A percentile compares a stretch with the other conserved stretches of the same genome.
phyloP scores from a whole-genome alignment of 495 filamentous ascomycete species.

The Penicillium desertorum region DNA sequence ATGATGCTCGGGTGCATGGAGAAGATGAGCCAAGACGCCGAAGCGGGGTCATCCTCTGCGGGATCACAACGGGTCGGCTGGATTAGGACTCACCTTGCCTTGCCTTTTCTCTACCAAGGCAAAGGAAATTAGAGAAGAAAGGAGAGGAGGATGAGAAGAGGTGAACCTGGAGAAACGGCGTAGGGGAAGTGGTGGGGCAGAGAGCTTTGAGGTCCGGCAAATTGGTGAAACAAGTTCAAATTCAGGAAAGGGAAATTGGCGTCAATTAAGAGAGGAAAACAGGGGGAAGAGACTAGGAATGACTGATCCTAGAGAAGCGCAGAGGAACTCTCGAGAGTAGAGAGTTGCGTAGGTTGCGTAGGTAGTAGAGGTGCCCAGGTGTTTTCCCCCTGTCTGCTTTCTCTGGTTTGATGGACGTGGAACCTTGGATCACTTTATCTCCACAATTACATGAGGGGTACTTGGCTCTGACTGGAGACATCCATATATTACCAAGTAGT shows the following conservation, averaged over 20 bases:
- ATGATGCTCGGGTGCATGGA: slow-evolving; percentile 5
- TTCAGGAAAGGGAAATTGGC: neutral
- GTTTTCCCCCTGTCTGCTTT: slow-evolving; percentile 1
- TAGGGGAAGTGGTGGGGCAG: slow-evolving; percentile 11
- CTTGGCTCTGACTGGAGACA: neutral
- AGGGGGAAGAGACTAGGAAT: neutral
- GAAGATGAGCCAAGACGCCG: slow-evolving; percentile 6
- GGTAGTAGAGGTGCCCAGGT: too few relatives aligned
- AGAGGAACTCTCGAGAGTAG: neutral
- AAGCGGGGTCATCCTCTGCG: slow-evolving; percentile 14
- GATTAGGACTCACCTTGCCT: slow-evolving; percentile 1
- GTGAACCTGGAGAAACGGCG: slow-evolving; percentile 16
- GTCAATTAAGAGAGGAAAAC: neutral
- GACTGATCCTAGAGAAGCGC: too few relatives aligned
- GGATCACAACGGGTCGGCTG: slow-evolving; percentile 4
- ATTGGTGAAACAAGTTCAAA: slow-evolving; percentile 8
- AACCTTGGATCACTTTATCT: slow-evolving; percentile 14
- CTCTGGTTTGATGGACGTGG: slow-evolving; percentile 7
- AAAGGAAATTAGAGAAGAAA: neutral
- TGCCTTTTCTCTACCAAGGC: neutral
- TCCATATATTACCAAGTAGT: neutral
- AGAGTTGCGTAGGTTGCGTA: neutral
- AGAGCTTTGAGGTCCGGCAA: slow-evolving; percentile 7
- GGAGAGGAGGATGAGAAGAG: slow-evolving; percentile 3
- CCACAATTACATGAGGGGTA: slow-evolving; percentile 6